Evolutionary conservation across 2,329 filamentous ascomycete species (phyloP), one percentile per base, ranked within the genome.

Genomic region (Colletotrichum agaves): DNA sequence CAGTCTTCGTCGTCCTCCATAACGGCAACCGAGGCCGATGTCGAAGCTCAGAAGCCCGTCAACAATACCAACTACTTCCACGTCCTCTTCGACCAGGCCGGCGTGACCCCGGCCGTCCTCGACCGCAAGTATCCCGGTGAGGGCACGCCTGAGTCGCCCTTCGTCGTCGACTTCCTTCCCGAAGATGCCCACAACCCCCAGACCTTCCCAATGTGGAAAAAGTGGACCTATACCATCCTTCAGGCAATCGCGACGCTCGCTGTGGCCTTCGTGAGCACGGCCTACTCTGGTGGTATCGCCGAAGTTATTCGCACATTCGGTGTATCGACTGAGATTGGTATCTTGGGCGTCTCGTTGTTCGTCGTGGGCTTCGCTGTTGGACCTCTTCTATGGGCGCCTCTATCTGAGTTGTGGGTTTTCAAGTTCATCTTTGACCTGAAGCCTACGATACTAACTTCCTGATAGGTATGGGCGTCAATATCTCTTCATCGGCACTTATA

Each of bases 131-230:
- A 91, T 72, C 74, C 78, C 15, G 88, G 88, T n/a, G 78, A 82
- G 23, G 90, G 90, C 70, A 92, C 89, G 3, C 78, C 83, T 7
- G 85, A 88, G 21, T 85, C 89, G 53, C 90, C 90, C 3, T 92
- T 84, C 71, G 77, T 86, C 19, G 88, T 92, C 64, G 82, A 85
- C 65, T 92, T 88, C 80, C 84, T 91, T 21, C 83, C 85, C n/a
- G 76, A 87, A 57, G 90, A 93, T 74, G 83, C 85, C 5, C 84
- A 86, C 69, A 90, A 92, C 74, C 89, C 90, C 0, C 85, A 88
- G 82, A 78, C 80, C 55, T 90, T 87, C 72, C 78, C 82, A n/a
- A 63, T 72, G 2, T 65, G 73, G 56, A 85, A 82, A 74, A 91
- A 91, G 80, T 92, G 90, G 89, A 75, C 75, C n/a, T 85, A 89